Conservation (phyloP, 1,284 basidiomycete genomes). For the Neolentinus lepideus region DNA sequence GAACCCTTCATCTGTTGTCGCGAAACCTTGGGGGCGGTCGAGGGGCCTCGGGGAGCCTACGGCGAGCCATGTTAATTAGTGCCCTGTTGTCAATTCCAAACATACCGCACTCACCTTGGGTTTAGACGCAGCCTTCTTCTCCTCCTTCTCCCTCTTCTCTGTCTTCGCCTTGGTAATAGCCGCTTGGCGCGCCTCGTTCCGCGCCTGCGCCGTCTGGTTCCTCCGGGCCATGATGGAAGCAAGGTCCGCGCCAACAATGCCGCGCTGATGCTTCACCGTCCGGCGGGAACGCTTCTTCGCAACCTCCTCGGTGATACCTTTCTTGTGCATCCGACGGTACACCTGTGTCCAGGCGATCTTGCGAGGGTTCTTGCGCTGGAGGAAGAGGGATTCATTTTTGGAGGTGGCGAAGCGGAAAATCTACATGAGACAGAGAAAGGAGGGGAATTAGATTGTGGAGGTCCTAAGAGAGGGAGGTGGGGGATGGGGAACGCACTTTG, state of each 20-base stretch:
- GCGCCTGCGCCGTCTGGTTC: conserved; percentile 85
- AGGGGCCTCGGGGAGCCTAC: conserved; percentile 47
- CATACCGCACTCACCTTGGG: conserved; percentile 50
- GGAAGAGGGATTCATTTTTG: conserved; percentile 95
- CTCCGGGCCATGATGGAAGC: conserved; percentile 87
- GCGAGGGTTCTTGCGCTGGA: conserved; percentile 99
- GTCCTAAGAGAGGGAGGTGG: too few relatives aligned
- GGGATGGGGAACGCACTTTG: conserved; percentile 77
- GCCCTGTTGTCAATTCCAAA: background rate
- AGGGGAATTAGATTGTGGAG: background rate
- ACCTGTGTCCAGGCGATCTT: conserved; percentile 99
- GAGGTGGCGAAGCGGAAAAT: conserved; percentile 88
- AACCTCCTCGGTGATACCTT: conserved; percentile 98
- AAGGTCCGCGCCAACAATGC: conserved; percentile 95
- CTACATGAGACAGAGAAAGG: conserved; percentile 32
- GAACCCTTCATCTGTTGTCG: conserved; percentile 96
- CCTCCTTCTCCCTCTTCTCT: conserved; percentile 95
- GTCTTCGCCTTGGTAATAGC: conserved; percentile 91
- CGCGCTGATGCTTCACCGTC: conserved; percentile 98
- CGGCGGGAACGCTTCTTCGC: conserved; percentile 98
- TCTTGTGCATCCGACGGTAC: conserved; percentile 99
- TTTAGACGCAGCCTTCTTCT: conserved; percentile 67
- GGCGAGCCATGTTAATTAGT: background rate
- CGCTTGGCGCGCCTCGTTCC: conserved; percentile 73
- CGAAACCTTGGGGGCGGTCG: conserved; percentile 76